phyloP scores from a whole-genome alignment of 73 alveolate species.

The Chromera velia region DNA sequence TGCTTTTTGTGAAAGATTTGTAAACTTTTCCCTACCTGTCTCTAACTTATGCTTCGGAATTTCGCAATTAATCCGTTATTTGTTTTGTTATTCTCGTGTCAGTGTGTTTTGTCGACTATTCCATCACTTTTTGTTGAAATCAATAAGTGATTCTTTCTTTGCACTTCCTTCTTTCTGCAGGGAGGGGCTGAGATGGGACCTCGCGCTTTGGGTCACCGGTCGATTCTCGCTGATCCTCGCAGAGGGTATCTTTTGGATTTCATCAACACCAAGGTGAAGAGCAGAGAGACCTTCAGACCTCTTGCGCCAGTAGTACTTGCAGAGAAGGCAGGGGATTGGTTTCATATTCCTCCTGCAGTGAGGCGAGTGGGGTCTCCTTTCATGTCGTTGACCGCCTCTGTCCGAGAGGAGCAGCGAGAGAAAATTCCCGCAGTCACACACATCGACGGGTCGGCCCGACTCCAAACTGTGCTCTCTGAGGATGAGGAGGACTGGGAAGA shows the following conservation, averaged over 20 bases:
- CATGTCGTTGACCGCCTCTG: neutral
- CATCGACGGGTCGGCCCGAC: neutral
- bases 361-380: neutral
- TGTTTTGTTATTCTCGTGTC: too few relatives aligned
- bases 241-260: neutral
- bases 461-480: neutral
- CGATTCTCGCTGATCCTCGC: neutral
- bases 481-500: too few relatives aligned
- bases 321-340: neutral
- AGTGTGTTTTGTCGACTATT: too few relatives aligned
- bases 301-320: neutral
- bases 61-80: too few relatives aligned
- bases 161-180: too few relatives aligned
- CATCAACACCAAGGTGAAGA: neutral
- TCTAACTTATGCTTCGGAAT: too few relatives aligned
- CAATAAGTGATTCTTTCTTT: too few relatives aligned
- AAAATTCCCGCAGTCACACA: neutral
- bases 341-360: neutral
- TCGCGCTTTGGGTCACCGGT: neutral
- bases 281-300: neutral
- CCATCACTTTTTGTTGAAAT: too few relatives aligned
- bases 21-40: too few relatives aligned
- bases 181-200: conserved; percentile 3
- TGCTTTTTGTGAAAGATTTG: too few relatives aligned
- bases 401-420: neutral